These are phyloP conservation scores for Cinnamomum chago DNA, from an alignment of 164 flowering plant species.

Conservation along the genomic window DNA sequence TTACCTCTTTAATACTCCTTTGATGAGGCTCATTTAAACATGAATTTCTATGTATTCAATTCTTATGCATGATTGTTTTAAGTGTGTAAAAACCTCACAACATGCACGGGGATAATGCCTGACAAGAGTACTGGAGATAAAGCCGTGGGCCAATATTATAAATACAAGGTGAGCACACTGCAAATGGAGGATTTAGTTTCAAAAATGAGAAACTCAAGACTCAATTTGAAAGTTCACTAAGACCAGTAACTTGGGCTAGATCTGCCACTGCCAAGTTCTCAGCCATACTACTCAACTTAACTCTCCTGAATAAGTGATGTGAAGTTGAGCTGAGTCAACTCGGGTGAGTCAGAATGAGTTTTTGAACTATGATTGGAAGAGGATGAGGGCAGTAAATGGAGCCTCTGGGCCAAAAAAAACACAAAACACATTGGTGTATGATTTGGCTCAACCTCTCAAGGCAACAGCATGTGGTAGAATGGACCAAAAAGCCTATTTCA, in stretches of 20 bases:
- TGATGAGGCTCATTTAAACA: no score
- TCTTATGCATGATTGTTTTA: no score
- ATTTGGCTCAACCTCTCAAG: background rate
- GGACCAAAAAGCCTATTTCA: background rate
- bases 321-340: background rate
- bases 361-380: background rate
- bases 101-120: conserved; percentile 3
- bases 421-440: background rate
- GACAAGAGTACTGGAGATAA: conserved; percentile 10
- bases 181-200: background rate
- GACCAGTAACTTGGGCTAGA: no score
- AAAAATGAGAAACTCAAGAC: background rate
- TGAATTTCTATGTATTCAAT: no score
- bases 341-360: background rate
- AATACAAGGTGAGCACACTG: conserved; percentile 11
- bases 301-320: background rate
- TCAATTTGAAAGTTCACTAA: background rate
- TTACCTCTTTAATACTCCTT: no score
- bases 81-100: no score
- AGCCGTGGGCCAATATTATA: conserved; percentile 13
- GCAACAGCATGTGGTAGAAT: background rate
- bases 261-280: no score
- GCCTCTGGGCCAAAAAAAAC: no score
- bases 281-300: background rate
- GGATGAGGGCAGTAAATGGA: background rate